These are phyloP conservation scores for Aspergillus carbonarius DNA, from an alignment of 2,329 filamentous ascomycete genomes.

Conservation along the genomic window DNA sequence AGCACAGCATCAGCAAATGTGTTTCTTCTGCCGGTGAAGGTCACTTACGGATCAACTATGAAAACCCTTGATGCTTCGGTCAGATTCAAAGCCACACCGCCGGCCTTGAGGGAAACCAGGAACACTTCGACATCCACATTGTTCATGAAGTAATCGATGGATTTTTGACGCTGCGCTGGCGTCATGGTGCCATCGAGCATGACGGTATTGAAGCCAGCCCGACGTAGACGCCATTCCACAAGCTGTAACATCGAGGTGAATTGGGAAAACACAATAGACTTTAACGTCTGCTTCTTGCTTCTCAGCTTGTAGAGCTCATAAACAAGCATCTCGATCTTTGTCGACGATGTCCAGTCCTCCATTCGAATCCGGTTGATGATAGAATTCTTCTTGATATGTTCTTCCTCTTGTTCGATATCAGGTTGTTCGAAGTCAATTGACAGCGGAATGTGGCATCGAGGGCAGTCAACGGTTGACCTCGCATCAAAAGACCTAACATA, in stretches of 20 bases:
- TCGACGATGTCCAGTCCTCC: constrained; percentile 97
- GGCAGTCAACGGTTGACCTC: constrained; percentile 64
- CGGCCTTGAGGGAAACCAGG: constrained; percentile 91
- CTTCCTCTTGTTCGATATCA: constrained; percentile 88
- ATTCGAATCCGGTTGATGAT: constrained; percentile 99
- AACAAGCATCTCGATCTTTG: constrained; percentile 94
- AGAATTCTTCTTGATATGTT: constrained; percentile 84
- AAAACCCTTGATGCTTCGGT: constrained; percentile 94
- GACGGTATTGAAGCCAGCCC: constrained; percentile 96
- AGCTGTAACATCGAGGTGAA: constrained; percentile 97
- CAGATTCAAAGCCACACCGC: constrained; percentile 90
- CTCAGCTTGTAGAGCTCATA: constrained; percentile 91
- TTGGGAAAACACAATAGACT: constrained; percentile 96
- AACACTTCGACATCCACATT: constrained; percentile 95
- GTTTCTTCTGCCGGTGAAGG: neutral
- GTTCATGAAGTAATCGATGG: constrained; percentile 95
- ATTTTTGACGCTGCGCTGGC: constrained; percentile 85
- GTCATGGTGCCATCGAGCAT: constrained; percentile 99
- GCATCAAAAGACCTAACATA: constrained; percentile 75
- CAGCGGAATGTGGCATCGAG: constrained; percentile 85
- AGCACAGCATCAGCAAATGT: constrained; percentile 21
- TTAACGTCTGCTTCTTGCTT: constrained; percentile 88
- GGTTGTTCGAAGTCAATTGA: constrained; percentile 93
- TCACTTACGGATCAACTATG: constrained; percentile 86
- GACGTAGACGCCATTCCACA: constrained; percentile 92